A percentile compares a stretch with the other conserved stretches of the same genome.
These are phyloP conservation scores for Fusarium dlaminii DNA, from an alignment of 2,329 filamentous ascomycete species.

Conservation along the genomic window DNA sequence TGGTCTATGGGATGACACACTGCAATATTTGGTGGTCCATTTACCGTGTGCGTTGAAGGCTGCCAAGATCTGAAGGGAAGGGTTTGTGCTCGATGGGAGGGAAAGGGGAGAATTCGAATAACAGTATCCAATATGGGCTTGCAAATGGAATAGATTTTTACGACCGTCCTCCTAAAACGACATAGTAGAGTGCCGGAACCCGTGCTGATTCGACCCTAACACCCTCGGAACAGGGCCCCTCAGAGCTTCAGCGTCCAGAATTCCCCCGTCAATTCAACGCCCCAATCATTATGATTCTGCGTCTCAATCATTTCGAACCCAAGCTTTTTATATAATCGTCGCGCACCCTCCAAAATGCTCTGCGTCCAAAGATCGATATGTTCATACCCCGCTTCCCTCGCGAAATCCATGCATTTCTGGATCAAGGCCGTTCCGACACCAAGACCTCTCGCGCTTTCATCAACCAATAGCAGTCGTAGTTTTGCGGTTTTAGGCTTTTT, in stretches of 20 bases:
- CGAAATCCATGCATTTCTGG: conserved; percentile 1
- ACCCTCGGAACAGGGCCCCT: no score
- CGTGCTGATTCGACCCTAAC: no score
- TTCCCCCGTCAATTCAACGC: background rate
- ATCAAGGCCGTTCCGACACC: background rate
- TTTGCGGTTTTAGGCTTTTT: conserved; percentile 8
- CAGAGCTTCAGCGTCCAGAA: background rate
- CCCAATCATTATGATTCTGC: background rate
- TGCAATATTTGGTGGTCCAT: no score
- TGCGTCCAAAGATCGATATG: background rate
- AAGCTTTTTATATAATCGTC: background rate
- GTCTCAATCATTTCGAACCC: background rate
- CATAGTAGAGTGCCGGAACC: no score
- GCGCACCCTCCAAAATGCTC: background rate
- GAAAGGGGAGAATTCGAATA: no score
- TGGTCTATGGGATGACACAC: no score
- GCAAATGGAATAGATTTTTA: no score
- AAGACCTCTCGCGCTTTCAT: background rate
- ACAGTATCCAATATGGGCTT: no score
- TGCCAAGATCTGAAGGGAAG: no score
- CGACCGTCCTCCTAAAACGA: no score
- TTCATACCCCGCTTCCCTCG: background rate
- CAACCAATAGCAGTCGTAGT: background rate
- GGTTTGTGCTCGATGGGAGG: no score
- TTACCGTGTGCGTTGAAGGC: no score